phyloP scores from a whole-genome alignment of 495 filamentous ascomycete genomes.

The Hypoxylon fuscum region DNA sequence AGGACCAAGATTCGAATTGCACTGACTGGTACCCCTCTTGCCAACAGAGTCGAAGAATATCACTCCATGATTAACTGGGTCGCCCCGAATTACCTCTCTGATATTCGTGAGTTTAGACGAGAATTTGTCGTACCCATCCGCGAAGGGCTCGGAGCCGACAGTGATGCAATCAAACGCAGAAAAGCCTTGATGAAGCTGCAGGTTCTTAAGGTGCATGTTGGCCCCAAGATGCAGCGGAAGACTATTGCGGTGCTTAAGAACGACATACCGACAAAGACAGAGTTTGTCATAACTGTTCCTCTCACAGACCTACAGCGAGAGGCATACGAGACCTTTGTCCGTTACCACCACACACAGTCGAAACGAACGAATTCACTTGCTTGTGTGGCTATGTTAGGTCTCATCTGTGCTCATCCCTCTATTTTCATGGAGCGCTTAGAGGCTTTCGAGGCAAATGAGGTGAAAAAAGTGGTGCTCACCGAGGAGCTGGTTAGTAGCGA shows the following conservation, averaged over 20 bases:
- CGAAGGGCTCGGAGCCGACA: conserved; percentile 73
- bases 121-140: conserved; percentile 78
- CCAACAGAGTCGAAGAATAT: conserved; percentile 85
- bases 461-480: conserved; percentile 40
- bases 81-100: conserved; percentile 78
- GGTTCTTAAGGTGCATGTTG: conserved; percentile 74
- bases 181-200: conserved; percentile 70
- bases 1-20: conserved; percentile 79
- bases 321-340: conserved; percentile 70
- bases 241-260: conserved; percentile 71
- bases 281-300: conserved; percentile 81
- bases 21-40: conserved; percentile 85
- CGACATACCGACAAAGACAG: conserved; percentile 75
- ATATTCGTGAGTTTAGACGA: conserved; percentile 67
- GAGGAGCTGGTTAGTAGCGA: conserved; percentile 46
- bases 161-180: conserved; percentile 60
- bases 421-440: conserved; percentile 67
- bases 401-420: conserved; percentile 80
- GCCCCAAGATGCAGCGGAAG: conserved; percentile 80
- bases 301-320: conserved; percentile 71
- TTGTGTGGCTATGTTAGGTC: conserved; percentile 58
- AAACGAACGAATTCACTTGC: conserved; percentile 58
- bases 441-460: conserved; percentile 1
- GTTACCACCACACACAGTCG: conserved; percentile 22
- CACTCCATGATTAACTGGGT: conserved; percentile 90